phyloP scores from a whole-genome alignment of 1,284 basidiomycete genomes.

The Heterobasidion occidentale region DNA sequence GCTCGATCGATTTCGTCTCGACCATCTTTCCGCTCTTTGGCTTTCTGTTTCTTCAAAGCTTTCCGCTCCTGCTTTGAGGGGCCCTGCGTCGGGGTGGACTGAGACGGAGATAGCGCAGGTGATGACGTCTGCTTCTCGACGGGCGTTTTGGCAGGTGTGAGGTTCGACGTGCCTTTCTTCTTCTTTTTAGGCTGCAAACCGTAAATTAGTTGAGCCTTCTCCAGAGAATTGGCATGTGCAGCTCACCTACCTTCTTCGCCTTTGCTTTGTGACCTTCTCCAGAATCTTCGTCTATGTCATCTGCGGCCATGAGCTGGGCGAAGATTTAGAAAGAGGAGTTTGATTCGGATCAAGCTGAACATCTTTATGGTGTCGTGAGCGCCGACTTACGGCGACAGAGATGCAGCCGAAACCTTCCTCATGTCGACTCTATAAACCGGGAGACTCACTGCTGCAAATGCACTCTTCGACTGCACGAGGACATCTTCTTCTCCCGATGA shows the following conservation, averaged over 20 bases:
- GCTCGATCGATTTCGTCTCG: constrained; percentile 78
- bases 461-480: constrained; percentile 12
- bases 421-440: not conserved
- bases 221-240: not conserved
- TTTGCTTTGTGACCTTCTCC: constrained; percentile 30
- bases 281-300: constrained; percentile 21
- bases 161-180: constrained; percentile 29
- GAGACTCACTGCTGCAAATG: constrained; percentile 52
- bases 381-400: not conserved
- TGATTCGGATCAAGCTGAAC: not conserved
- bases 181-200: constrained; percentile 30
- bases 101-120: constrained; percentile 6
- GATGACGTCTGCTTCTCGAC: constrained; percentile 8
- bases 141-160: constrained; percentile 10
- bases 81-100: constrained; percentile 16
- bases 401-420: not conserved
- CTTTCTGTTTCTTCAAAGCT: constrained; percentile 52
- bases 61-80: constrained; percentile 32
- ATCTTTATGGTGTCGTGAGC: not conserved
- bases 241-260: constrained; percentile 36
- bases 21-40: constrained; percentile 52
- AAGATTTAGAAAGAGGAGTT: not conserved
- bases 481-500: constrained; percentile 24
- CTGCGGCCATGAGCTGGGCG: constrained; percentile 16
- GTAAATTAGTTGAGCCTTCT: not conserved